Percentiles rank a stretch among this genome's conserved stretches.
Conservation (phyloP, 1,139 yeast species). For the Taphrina populina region DNA sequence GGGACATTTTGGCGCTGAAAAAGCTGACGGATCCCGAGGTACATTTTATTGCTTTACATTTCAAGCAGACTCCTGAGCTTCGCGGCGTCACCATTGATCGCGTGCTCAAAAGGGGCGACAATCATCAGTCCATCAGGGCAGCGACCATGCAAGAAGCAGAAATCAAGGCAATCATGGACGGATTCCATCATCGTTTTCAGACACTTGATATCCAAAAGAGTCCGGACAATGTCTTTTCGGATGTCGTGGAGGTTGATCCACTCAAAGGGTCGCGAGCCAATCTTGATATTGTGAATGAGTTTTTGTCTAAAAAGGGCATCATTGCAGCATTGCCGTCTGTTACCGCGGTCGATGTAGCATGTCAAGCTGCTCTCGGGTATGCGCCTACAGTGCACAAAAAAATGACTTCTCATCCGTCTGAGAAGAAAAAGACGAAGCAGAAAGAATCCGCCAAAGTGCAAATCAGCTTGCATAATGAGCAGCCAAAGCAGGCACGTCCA, state of each 20-base stretch:
- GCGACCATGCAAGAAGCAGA: conserved; percentile 51
- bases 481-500: background rate
- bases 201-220: conserved; percentile 50
- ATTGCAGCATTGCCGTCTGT: conserved; percentile 51
- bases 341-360: conserved; percentile 49
- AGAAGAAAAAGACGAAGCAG: conserved; percentile 40
- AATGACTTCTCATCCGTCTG: conserved; percentile 33
- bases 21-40: conserved; percentile 39
- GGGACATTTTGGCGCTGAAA: conserved; percentile 48
- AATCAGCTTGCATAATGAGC: conserved; percentile 17
- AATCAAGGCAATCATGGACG: conserved; percentile 64
- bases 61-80: conserved; percentile 50
- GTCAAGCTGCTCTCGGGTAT: conserved; percentile 50
- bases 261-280: conserved; percentile 57
- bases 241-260: conserved; percentile 58
- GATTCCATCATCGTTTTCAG: conserved; percentile 64
- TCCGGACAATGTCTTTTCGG: conserved; percentile 72
- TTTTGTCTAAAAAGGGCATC: conserved; percentile 48
- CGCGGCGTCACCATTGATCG: conserved; percentile 57
- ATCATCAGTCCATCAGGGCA: conserved; percentile 79
- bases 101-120: conserved; percentile 72
- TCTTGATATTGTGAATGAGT: conserved; percentile 50
- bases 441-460: conserved; percentile 41
- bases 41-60: conserved; percentile 64
- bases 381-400: conserved; percentile 30